phyloP scores from a whole-genome alignment of 768 basidiomycete species.

The Serendipita sp. region DNA sequence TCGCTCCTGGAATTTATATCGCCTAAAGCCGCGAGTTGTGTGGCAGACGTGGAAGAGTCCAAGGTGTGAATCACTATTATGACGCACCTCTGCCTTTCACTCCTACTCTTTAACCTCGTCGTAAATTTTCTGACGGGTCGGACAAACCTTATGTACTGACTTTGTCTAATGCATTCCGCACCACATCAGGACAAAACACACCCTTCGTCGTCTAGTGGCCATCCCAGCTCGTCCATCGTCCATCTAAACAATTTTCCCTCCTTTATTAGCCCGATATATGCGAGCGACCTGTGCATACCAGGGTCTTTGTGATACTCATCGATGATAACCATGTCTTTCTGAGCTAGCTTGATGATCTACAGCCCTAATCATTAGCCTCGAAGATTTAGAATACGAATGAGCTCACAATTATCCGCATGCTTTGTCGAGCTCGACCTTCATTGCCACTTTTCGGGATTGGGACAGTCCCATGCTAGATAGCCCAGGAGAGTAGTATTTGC shows the following conservation, averaged over 20 bases:
- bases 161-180: too few relatives aligned
- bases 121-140: too few relatives aligned
- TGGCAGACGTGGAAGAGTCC: too few relatives aligned
- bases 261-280: slow-evolving; percentile 5
- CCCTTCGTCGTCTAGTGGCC: slow-evolving; percentile 10
- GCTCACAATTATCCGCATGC: too few relatives aligned
- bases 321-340: slow-evolving; percentile 9
- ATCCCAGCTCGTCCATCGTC: slow-evolving; percentile 18
- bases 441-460: slow-evolving; percentile 13
- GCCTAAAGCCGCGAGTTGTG: too few relatives aligned
- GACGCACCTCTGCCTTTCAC: too few relatives aligned
- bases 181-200: not conserved
- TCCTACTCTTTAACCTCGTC: too few relatives aligned
- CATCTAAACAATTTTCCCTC: slow-evolving; percentile 13
- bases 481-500: slow-evolving; percentile 17
- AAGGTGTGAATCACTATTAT: too few relatives aligned
- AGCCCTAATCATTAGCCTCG: not conserved
- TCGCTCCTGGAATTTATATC: too few relatives aligned
- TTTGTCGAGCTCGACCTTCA: not conserved
- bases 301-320: slow-evolving; percentile 11
- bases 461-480: slow-evolving; percentile 13
- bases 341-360: slow-evolving; percentile 13
- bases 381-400: too few relatives aligned
- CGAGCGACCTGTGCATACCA: slow-evolving; percentile 9
- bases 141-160: too few relatives aligned